Conservation (phyloP, 805 yeast species). For the Candida yuanshanica region DNA sequence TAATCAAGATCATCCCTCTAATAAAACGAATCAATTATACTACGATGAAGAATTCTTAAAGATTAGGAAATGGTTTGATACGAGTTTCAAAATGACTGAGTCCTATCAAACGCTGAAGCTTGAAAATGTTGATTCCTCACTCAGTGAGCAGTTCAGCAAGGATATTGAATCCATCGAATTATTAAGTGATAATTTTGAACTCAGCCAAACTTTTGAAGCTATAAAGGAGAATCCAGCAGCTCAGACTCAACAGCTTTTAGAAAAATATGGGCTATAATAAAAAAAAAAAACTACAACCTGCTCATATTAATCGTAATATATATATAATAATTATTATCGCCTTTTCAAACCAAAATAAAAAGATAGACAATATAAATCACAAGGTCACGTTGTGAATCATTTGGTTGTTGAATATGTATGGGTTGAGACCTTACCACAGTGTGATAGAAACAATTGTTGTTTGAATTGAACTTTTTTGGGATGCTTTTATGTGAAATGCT, state of each 20-base stretch:
- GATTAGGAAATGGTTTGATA: slow-evolving; percentile 16
- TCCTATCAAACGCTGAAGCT: slow-evolving; percentile 10
- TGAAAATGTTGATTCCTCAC: slow-evolving; percentile 5
- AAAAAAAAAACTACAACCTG: background rate
- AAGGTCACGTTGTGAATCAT: no score
- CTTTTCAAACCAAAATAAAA: background rate
- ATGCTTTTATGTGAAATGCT: background rate
- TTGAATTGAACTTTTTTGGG: background rate
- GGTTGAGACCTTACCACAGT: background rate
- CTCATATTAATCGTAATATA: background rate
- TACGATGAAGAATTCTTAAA: slow-evolving; percentile 18
- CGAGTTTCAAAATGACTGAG: slow-evolving; percentile 7
- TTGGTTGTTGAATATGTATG: no score
- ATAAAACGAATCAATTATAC: slow-evolving; percentile 2
- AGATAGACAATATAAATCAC: background rate
- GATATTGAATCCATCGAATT: slow-evolving; percentile 13
- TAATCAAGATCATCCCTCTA: slow-evolving; percentile 11
- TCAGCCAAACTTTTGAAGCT: slow-evolving; percentile 12
- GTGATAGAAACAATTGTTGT: background rate
- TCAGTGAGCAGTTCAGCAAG: slow-evolving; percentile 13
- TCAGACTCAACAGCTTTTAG: slow-evolving; percentile 10
- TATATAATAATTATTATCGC: background rate
- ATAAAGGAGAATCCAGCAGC: slow-evolving; percentile 8
- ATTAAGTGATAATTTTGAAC: slow-evolving; percentile 1
- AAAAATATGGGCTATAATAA: slow-evolving; percentile 3